Base-by-base conservation (phyloP, 2,329 filamentous ascomycete genomes). In the Ophiostoma triangulosporum region DNA sequence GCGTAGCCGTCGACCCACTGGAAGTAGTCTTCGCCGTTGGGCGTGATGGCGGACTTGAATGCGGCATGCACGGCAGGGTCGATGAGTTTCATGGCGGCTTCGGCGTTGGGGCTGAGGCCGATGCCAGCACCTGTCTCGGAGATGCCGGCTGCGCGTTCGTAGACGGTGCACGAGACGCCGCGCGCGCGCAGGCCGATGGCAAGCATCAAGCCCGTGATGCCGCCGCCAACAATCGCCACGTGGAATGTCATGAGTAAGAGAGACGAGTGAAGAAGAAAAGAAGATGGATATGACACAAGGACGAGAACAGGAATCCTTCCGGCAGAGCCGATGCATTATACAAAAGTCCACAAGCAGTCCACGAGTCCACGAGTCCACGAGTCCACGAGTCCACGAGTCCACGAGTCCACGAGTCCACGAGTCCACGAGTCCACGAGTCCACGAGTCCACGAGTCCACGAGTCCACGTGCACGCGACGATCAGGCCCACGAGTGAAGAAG, bases 81-180 rank as follows among this genome's bases (percentile, higher is more conserved):
- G 7, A 73, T 62, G 14, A 63, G 51, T 6, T 55, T 57, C 65
- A 78, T 70, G 14, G 73, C 72, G 11, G 65, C 64, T 57, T 76
- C 69, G 2, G 73, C 73, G 56, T 75, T 76, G n/a, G 73, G 72
- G 7, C 68, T 71, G 58, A 76, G 72, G 3, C 71, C 74, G 26
- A 78, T 72, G 7, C 74, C 75, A 0, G 75, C 74, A 0, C 75
- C 75, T 4, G 73, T 70, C 57, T 75, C 73, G 3, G 67, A 64
- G 52, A 73, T 70, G 1, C 62, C 60, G 0, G 64, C 48, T 0
- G 72, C 67, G 6, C 70, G 68, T 59, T 78, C 75, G 58, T 74
- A 77, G 3, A 77, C 54, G 0, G 63, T 70, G 56, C 68, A 73
- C 0, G 64, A 59, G 15, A 77, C 61, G 2, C 63, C 62, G 33